Conservation (phyloP, 1,284 basidiomycete species). For the Vanrija humicola region DNA sequence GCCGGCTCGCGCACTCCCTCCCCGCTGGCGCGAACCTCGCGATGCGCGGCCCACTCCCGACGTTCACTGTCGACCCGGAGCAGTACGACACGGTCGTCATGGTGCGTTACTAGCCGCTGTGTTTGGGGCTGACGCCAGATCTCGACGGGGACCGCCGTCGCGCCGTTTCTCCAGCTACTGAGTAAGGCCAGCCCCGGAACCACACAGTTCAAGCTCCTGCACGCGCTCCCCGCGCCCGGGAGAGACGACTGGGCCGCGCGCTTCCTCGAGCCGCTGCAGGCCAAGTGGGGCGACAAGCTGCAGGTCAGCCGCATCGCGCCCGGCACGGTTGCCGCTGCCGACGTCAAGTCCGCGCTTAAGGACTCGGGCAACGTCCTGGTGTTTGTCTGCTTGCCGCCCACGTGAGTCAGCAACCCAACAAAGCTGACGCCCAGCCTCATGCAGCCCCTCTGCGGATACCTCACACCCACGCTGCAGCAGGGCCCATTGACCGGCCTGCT, state of each 20-base stretch:
- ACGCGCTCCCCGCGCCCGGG: constrained; percentile 18
- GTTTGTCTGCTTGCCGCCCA: constrained; percentile 40
- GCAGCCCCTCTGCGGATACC: constrained; percentile 36
- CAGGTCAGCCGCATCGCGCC: constrained; percentile 15
- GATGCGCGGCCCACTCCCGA: constrained; percentile 44
- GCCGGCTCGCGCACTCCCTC: constrained; percentile 41
- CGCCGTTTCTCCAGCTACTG: constrained; percentile 48
- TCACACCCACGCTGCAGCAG: constrained; percentile 37
- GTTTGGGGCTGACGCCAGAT: constrained; percentile 22
- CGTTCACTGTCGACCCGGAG: constrained; percentile 30
- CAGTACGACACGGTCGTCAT: constrained; percentile 42
- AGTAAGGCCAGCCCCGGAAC: constrained; percentile 24
- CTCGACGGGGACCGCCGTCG: constrained; percentile 46
- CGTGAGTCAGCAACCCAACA: constrained; percentile 20
- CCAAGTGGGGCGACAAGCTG: constrained; percentile 21
- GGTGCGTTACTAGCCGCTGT: constrained; percentile 20
- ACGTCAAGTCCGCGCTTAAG: constrained; percentile 3
- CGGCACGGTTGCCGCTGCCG: constrained; percentile 1
- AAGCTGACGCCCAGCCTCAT: constrained; percentile 26
- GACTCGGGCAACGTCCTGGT: constrained; percentile 24
- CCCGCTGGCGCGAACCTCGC: constrained; percentile 33
- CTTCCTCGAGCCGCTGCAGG: constrained; percentile 19
- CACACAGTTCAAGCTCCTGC: constrained; percentile 28
- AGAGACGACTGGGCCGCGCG: constrained; percentile 12
- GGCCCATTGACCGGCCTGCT: constrained; percentile 38